A percentile compares a stretch with the other conserved stretches of the same genome.
These are phyloP conservation scores for Prunus yedoensis DNA, from an alignment of 331 rosid genomes.

Conservation along the genomic window DNA sequence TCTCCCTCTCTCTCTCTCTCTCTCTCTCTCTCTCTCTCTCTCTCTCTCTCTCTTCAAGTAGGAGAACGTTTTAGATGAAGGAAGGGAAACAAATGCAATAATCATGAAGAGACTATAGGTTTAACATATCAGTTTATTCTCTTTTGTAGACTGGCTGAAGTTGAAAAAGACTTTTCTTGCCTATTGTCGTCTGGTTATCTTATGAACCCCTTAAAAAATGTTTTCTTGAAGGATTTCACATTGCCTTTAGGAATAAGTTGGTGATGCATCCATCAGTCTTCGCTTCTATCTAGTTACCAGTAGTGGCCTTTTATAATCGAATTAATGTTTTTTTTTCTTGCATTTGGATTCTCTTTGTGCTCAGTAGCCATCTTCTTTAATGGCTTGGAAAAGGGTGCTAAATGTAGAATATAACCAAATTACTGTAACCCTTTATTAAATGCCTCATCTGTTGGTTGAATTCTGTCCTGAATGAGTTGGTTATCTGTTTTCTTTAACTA, in stretches of 20 bases:
- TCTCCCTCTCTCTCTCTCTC: too few relatives aligned
- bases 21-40: too few relatives aligned
- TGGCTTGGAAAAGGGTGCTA: not conserved
- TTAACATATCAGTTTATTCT: not conserved
- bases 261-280: too few relatives aligned
- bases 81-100: not conserved
- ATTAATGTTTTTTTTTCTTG: not conserved
- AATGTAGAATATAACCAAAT: not conserved
- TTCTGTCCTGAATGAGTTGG: constrained; percentile 3
- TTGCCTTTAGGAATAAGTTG: too few relatives aligned
- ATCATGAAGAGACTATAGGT: not conserved
- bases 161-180: not conserved
- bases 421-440: not conserved
- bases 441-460: not conserved
- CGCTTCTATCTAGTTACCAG: too few relatives aligned
- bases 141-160: not conserved
- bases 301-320: not conserved
- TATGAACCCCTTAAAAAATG: not conserved
- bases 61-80: not conserved
- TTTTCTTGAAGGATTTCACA: not conserved
- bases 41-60: too few relatives aligned
- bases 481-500: not conserved
- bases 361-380: not conserved
- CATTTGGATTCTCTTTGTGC: constrained; percentile 1
- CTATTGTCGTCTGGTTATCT: not conserved